Evolutionary conservation across 768 basidiomycete species (phyloP).

Genomic region (Pisolithus orientalis): DNA sequence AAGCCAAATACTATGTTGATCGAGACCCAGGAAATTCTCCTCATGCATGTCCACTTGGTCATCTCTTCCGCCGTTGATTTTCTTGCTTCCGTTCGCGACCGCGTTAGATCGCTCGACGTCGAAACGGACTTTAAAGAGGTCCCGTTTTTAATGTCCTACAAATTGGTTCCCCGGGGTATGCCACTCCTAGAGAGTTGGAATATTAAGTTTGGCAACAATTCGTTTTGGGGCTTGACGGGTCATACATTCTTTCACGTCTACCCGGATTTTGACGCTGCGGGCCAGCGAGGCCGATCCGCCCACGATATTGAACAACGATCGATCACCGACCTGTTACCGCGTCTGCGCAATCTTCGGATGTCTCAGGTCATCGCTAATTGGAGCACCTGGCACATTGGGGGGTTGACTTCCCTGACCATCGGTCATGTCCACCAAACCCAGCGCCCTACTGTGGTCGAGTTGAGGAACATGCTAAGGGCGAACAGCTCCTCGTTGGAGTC

Average conservation of each 20-base stretch:
- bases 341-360: not conserved
- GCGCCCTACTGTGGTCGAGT: not conserved
- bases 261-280: conserved; percentile 1
- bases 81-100: not conserved
- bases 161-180: not conserved
- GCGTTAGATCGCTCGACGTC: conserved; percentile 4
- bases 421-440: not conserved
- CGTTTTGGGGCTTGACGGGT: not conserved
- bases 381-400: conserved; percentile 2
- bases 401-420: conserved; percentile 6
- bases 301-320: not conserved
- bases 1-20: too few species aligned
- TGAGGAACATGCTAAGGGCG: not conserved
- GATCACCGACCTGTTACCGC: not conserved
- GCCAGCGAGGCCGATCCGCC: not conserved
- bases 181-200: conserved; percentile 3
- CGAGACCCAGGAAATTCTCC: not conserved
- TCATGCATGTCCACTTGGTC: not conserved
- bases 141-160: not conserved
- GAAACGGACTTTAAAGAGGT: not conserved
- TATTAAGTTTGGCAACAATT: not conserved
- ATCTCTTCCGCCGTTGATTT: not conserved
- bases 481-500: conserved; percentile 2
- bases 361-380: not conserved
- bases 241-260: not conserved